Percentiles rank a stretch among this genome's conserved stretches.
These are phyloP conservation scores for Xylaria scruposa DNA, from an alignment of 495 filamentous ascomycete genomes.

Conservation along the genomic window DNA sequence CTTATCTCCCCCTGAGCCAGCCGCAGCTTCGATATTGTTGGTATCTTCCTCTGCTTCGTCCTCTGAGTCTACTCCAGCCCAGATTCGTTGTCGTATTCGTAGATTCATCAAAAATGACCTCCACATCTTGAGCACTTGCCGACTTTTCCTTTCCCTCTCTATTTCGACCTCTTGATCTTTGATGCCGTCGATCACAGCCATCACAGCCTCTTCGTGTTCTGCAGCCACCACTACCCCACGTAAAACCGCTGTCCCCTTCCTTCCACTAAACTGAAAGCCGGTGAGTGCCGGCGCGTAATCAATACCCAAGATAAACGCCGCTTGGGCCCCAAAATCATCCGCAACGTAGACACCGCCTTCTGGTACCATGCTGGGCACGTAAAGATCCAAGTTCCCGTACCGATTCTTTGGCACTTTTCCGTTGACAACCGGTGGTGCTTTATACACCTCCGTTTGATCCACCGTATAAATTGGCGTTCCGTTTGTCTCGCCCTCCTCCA, in stretches of 20 bases:
- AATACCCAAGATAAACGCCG: conserved; percentile 77
- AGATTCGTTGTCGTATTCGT: conserved; percentile 78
- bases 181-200: conserved; percentile 69
- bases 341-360: conserved; percentile 71
- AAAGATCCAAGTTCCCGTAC: conserved; percentile 90
- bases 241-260: conserved; percentile 79
- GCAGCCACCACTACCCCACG: conserved; percentile 76
- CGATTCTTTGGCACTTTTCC: conserved; percentile 84
- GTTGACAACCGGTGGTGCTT: conserved; percentile 73
- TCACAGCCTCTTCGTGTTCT: conserved; percentile 73
- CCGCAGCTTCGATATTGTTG: conserved; percentile 16
- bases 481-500: conserved; percentile 48
- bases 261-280: conserved; percentile 84
- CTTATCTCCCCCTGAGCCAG: conserved; percentile 26
- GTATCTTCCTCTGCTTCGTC: conserved; percentile 35
- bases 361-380: conserved; percentile 92
- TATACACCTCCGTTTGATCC: conserved; percentile 78
- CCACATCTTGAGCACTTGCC: conserved; percentile 74
- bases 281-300: conserved; percentile 91
- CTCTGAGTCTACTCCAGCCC: conserved; percentile 54
- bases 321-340: conserved; percentile 69
- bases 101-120: conserved; percentile 75
- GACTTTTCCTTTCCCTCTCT: conserved; percentile 61
- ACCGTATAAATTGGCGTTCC: conserved; percentile 70
- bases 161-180: conserved; percentile 64